phyloP scores from a whole-genome alignment of 2,329 filamentous ascomycete genomes.

The Ophiocordyceps robertsii region DNA sequence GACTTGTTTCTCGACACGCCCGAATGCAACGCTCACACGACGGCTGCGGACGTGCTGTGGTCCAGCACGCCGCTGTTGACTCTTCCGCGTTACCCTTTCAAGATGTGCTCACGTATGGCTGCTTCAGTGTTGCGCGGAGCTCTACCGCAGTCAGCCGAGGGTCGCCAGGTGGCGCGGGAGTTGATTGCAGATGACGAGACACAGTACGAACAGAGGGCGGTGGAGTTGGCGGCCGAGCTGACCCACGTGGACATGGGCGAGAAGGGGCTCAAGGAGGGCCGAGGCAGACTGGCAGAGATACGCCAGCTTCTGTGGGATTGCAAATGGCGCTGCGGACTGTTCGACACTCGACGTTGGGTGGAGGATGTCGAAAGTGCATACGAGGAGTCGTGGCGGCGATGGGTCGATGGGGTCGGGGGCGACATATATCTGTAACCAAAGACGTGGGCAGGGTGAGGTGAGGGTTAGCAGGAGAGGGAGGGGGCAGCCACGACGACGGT shows the following conservation, averaged over 20 bases:
- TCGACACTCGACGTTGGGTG: slow-evolving; percentile 88
- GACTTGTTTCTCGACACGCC: slow-evolving; percentile 95
- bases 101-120: slow-evolving; percentile 98
- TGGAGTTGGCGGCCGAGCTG: slow-evolving; percentile 50
- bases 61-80: slow-evolving; percentile 88
- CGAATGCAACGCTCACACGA: slow-evolving; percentile 97
- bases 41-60: slow-evolving; percentile 92
- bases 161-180: slow-evolving; percentile 53
- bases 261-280: slow-evolving; percentile 35
- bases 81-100: slow-evolving; percentile 82
- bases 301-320: slow-evolving; percentile 70
- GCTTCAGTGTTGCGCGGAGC: slow-evolving; percentile 88
- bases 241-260: slow-evolving; percentile 34
- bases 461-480: background rate
- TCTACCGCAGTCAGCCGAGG: slow-evolving; percentile 58
- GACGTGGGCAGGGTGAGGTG: background rate
- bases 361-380: slow-evolving; percentile 80
- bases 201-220: slow-evolving; percentile 71
- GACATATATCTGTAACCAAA: slow-evolving; percentile 64
- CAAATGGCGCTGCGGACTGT: slow-evolving; percentile 76
- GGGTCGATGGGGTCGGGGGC: slow-evolving; percentile 76
- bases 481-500: slow-evolving; percentile 1
- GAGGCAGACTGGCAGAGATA: slow-evolving; percentile 64
- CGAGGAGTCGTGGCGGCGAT: slow-evolving; percentile 73
- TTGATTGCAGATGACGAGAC: slow-evolving; percentile 67